Evolutionary conservation across 1,284 basidiomycete genomes (phyloP).

Genomic region (Apiotrichum sp.): DNA sequence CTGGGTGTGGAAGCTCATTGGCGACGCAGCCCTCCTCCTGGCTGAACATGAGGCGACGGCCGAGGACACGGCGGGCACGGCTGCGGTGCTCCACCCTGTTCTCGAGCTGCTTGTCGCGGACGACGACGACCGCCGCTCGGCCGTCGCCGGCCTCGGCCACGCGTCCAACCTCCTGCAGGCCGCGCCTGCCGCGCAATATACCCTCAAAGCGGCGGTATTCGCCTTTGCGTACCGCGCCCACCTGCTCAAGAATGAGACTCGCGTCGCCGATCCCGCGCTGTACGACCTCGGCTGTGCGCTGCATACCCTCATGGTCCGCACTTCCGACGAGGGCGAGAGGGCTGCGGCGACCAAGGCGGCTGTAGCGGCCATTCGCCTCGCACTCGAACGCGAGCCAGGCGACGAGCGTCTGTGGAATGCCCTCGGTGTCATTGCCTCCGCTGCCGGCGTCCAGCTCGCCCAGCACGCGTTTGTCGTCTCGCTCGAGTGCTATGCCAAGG

Average conservation of each 20-base stretch:
- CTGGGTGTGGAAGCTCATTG: conserved; percentile 79
- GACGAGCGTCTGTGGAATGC: conserved; percentile 74
- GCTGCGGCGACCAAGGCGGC: conserved; percentile 53
- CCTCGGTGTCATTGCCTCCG: conserved; percentile 37
- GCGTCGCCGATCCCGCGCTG: conserved; percentile 56
- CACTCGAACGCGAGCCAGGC: conserved; percentile 66
- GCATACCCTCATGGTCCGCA: conserved; percentile 50
- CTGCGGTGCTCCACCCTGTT: conserved; percentile 29
- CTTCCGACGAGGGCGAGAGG: conserved; percentile 34
- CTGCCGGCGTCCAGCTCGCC: conserved; percentile 49
- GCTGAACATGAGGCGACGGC: conserved; percentile 47
- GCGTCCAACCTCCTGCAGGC: conserved; percentile 33
- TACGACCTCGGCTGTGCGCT: conserved; percentile 71
- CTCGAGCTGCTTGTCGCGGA: conserved; percentile 38
- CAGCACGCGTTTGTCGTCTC: conserved; percentile 92
- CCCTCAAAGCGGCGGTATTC: conserved; percentile 58
- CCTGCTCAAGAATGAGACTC: conserved; percentile 59
- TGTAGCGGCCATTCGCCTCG: conserved; percentile 62
- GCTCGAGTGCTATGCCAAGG: conserved; percentile 77
- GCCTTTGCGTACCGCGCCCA: conserved; percentile 68
- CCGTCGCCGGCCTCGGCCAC: conserved; percentile 37
- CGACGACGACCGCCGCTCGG: conserved; percentile 37
- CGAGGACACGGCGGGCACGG: conserved; percentile 31
- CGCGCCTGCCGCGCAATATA: conserved; percentile 32
- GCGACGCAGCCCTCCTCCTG: conserved; percentile 68